A percentile compares a stretch with the other conserved stretches of the same genome.
These are phyloP conservation scores for Thozetella sp. DNA, from an alignment of 495 filamentous ascomycete genomes.

Conservation along the genomic window DNA sequence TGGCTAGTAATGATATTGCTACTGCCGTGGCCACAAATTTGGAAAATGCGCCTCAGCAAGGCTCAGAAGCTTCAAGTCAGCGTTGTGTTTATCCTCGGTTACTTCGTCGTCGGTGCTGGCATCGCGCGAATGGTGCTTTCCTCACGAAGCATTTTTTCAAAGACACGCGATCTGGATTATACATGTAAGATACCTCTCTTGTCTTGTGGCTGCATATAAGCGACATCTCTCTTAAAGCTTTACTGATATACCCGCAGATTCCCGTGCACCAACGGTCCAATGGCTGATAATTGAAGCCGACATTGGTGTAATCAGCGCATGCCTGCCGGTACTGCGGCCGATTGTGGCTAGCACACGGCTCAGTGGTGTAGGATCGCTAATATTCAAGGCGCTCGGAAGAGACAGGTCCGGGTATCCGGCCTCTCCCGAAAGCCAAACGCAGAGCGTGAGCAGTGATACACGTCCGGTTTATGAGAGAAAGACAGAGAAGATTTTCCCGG, in stretches of 20 bases:
- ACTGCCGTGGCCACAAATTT: not conserved
- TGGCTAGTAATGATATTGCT: not conserved
- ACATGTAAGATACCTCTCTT: not conserved
- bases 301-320: not conserved
- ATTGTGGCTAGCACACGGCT: not conserved
- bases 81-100: not conserved
- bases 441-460: not conserved
- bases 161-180: not conserved
- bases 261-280: not conserved
- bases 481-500: not conserved
- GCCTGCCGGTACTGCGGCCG: not conserved
- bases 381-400: not conserved
- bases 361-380: not conserved
- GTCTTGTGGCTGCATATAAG: too few relatives aligned
- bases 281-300: not conserved
- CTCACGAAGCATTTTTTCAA: not conserved
- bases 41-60: not conserved
- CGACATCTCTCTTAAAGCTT: too few relatives aligned
- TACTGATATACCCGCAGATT: too few relatives aligned
- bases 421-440: not conserved
- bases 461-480: not conserved
- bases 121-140: not conserved
- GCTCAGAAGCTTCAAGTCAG: not conserved
- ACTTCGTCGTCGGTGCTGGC: not conserved
- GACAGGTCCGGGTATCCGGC: not conserved